Evolutionary conservation across 2,329 filamentous ascomycete species (phyloP).

Genomic region (Cladosporium oxysporum): DNA sequence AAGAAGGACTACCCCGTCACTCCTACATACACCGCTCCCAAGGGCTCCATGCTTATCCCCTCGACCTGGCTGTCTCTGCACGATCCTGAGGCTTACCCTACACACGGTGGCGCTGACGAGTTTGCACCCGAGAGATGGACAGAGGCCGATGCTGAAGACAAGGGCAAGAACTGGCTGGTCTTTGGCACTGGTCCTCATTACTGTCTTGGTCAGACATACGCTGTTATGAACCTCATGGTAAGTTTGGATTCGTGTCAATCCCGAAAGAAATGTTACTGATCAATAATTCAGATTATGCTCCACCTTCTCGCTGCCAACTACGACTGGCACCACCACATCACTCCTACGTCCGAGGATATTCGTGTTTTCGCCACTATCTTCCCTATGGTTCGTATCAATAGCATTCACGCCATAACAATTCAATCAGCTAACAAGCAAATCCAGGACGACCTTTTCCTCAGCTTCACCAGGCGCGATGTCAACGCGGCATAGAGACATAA

Average conservation of each 20-base stretch:
- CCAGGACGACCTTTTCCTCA: slow-evolving; percentile 23
- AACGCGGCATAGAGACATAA: slow-evolving; percentile 3
- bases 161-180: slow-evolving; percentile 94
- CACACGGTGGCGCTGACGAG: slow-evolving; percentile 83
- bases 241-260: slow-evolving; percentile 15
- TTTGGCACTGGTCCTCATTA: slow-evolving; percentile 97
- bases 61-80: slow-evolving; percentile 88
- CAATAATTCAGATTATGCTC: slow-evolving; percentile 59
- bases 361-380: slow-evolving; percentile 99
- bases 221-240: slow-evolving; percentile 76
- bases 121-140: slow-evolving; percentile 94
- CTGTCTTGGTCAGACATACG: slow-evolving; percentile 92
- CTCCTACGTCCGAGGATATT: slow-evolving; percentile 84
- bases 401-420: background rate
- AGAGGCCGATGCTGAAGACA: slow-evolving; percentile 81
- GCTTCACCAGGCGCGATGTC: slow-evolving; percentile 20
- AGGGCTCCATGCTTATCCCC: slow-evolving; percentile 93
- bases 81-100: slow-evolving; percentile 87
- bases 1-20: slow-evolving; percentile 96
- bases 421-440: slow-evolving; percentile 1
- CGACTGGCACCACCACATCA: slow-evolving; percentile 88
- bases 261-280: background rate
- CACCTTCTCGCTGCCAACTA: slow-evolving; percentile 36
- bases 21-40: slow-evolving; percentile 84
- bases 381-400: slow-evolving; percentile 70